Percentiles rank a stretch among this genome's conserved stretches.
Evolutionary conservation across 352 stramenopile species (phyloP).

Genomic region (Globisporangium lucens): DNA sequence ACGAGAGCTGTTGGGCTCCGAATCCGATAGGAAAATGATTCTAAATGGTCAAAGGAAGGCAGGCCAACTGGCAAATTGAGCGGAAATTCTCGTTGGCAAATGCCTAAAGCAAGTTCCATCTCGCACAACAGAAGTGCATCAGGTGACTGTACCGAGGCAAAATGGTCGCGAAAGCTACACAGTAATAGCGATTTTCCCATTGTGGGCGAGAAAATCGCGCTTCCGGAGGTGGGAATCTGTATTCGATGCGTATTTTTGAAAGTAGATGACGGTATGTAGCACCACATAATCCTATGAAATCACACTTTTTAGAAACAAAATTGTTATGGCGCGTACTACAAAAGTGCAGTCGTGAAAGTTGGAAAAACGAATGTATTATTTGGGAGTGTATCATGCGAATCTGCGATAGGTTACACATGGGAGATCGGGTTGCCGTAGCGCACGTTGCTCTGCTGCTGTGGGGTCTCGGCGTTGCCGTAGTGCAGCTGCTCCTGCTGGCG

Average conservation of each 20-base stretch:
- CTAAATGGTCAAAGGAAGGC: too few species aligned
- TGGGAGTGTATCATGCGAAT: not conserved
- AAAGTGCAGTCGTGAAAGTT: not conserved
- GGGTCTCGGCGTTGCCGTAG: conserved; percentile 8
- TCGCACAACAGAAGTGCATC: not conserved
- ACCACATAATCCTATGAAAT: too few species aligned
- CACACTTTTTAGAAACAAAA: too few species aligned
- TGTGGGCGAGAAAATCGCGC: not conserved
- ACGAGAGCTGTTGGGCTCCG: not conserved
- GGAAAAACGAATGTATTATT: not conserved
- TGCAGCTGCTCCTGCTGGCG: not conserved
- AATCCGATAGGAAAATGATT: too few species aligned
- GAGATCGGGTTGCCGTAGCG: conserved; percentile 17
- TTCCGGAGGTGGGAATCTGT: not conserved
- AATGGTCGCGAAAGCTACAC: too few species aligned
- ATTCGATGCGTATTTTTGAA: not conserved
- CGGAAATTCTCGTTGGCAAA: not conserved
- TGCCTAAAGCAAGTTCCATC: not conserved
- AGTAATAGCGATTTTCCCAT: not conserved
- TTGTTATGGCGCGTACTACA: too few species aligned
- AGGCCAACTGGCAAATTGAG: too few species aligned
- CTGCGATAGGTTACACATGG: conserved; percentile 6
- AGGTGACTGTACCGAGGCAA: not conserved
- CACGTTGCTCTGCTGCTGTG: conserved; percentile 11
- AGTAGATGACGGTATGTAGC: not conserved